Percentiles rank a stretch among this genome's conserved stretches.
Evolutionary conservation across 2,329 filamentous ascomycete genomes (phyloP).

Genomic region (Colletotrichum tropicicola): DNA sequence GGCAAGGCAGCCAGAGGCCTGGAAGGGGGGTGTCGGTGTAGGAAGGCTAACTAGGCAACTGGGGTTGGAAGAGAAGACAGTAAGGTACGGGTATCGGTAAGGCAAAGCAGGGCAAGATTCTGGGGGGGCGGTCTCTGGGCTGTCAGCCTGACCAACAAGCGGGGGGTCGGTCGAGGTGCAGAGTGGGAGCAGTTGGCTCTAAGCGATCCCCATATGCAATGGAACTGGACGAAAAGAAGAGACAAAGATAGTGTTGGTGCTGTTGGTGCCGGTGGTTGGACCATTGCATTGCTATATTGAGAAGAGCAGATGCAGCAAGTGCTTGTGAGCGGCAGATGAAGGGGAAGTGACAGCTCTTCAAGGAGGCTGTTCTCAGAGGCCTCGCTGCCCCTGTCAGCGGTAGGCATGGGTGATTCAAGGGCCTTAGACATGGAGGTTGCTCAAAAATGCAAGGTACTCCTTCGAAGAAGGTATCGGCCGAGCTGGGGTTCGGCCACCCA

Average conservation of each 20-base stretch:
- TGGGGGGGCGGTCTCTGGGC: constrained; percentile 15
- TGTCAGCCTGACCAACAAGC: constrained; percentile 47
- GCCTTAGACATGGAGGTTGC: constrained; percentile 21
- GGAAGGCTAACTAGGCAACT: constrained; percentile 13
- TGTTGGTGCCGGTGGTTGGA: constrained; percentile 38
- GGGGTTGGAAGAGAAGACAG: constrained; percentile 29
- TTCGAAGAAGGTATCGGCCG: constrained; percentile 27
- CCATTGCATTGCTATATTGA: constrained; percentile 54
- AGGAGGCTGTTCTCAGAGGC: constrained; percentile 36
- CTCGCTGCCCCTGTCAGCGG: constrained; percentile 37
- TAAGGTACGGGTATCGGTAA: constrained; percentile 14
- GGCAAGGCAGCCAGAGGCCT: constrained; percentile 28
- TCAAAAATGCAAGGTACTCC: constrained; percentile 36
- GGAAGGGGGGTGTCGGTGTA: constrained; percentile 33
- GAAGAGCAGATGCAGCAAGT: constrained; percentile 32
- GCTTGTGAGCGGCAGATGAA: constrained; percentile 38
- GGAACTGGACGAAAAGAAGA: constrained; percentile 45
- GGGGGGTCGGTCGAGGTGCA: constrained; percentile 39
- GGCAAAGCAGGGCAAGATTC: constrained; percentile 24
- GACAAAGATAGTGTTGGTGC: constrained; percentile 38
- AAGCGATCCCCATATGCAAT: constrained; percentile 46
- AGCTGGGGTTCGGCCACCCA: constrained; percentile 28
- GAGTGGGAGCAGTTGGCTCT: constrained; percentile 34
- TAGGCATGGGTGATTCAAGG: constrained; percentile 32
- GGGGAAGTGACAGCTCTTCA: constrained; percentile 31